Conservation (phyloP, 163 green algal species). For the Chloroidium sp. region DNA sequence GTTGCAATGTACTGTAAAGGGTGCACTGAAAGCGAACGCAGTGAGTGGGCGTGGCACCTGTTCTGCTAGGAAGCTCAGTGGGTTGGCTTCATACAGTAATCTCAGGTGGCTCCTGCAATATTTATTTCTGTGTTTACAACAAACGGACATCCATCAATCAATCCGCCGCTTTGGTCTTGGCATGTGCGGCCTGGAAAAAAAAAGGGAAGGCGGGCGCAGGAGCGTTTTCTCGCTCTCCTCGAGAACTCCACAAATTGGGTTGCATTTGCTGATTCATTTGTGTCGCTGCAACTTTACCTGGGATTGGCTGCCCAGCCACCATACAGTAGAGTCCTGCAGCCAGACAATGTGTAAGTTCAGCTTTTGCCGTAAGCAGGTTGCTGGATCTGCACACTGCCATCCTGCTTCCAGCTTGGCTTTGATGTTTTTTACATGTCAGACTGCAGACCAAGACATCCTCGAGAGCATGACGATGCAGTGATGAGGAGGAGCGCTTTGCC, state of each 20-base stretch:
- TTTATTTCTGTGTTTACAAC: too few species aligned
- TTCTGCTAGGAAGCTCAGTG: slow-evolving; percentile 32
- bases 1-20: not conserved
- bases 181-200: too few species aligned
- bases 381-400: too few species aligned
- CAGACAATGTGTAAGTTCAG: not conserved
- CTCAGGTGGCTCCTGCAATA: slow-evolving; percentile 25
- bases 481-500: not conserved
- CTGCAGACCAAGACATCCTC: not conserved
- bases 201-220: too few species aligned
- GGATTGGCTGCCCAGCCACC: slow-evolving; percentile 40
- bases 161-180: too few species aligned
- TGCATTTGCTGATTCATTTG: too few species aligned
- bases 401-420: not conserved
- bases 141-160: too few species aligned
- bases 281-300: not conserved
- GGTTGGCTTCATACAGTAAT: slow-evolving; percentile 37
- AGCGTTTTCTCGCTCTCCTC: too few species aligned
- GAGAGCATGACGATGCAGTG: not conserved
- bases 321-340: slow-evolving; percentile 33
- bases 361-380: too few species aligned
- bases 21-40: too few species aligned
- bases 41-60: slow-evolving; percentile 4
- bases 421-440: not conserved
- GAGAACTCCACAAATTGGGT: too few species aligned